Base-by-base conservation (phyloP, 306 rosid genomes). In the Cicer yamashitae region DNA sequence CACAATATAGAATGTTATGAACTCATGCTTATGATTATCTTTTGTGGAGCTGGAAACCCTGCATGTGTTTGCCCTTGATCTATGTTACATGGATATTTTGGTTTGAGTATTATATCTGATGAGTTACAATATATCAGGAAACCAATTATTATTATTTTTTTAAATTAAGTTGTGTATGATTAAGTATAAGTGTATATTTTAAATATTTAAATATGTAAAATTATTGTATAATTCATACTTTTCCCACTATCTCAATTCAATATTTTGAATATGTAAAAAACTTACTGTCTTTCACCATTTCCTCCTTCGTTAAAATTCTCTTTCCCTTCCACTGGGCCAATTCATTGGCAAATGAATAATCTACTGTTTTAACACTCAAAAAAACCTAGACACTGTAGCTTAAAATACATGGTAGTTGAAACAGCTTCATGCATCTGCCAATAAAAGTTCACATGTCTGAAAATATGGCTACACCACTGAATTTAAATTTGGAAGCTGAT, bases 41-140 rank as follows among this genome's bases (percentile, higher is more conserved):
- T 70, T 79, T 70, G 67, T 44, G 76, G 39, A 70, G 52, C 44
- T 62, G 70, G 46, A 79, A 44, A 38, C 50, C 18, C 11, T 71
- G 70, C 46, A 46, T 30, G 58, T 13, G 67, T 71, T 79, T 43
- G 50, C 18, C 57, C 25, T 69, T 73, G 43, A 56, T 62, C 67
- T 10, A 38, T 50, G 71, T 52, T 77, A 48, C 67, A 25, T 62
- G 47, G 48, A 66, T 30, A 30, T 30, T 25, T 11, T 44, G 46
- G 17, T 71, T 73, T 14, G 38, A 56, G 17, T 66, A 65, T 45
- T 14, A 6, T 48, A 8, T 61, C 18, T 44, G 37, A 48, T 61
- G 61, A 3, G 56, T 51, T 50, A 54, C 61, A 54, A 8, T 30
- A 5, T 30, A 30, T 30, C 37, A 30, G 37, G 5, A 30, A 30